A percentile compares a stretch with the other conserved stretches of the same genome.
These are phyloP conservation scores for Colletotrichum limetticola DNA, from an alignment of 2,329 filamentous ascomycete genomes.

Conservation along the genomic window DNA sequence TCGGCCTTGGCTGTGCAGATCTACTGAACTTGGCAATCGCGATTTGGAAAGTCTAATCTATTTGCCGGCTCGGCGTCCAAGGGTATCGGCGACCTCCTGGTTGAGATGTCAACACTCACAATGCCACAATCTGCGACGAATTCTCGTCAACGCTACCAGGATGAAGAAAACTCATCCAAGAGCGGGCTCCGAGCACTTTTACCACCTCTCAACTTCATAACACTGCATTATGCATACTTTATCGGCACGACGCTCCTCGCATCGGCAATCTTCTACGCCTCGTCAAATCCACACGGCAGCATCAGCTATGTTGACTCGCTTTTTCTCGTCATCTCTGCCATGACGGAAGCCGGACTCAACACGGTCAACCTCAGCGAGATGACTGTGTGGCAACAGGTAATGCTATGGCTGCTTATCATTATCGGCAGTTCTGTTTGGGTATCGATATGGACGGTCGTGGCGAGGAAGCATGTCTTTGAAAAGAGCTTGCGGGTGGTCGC, in stretches of 20 bases:
- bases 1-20: background rate
- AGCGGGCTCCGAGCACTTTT: background rate
- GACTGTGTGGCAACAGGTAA: conserved; percentile 75
- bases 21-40: background rate
- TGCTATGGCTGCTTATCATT: conserved; percentile 73
- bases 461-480: conserved; percentile 71
- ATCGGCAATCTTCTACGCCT: conserved; percentile 71
- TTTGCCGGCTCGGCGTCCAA: background rate
- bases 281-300: conserved; percentile 60
- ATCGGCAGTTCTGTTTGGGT: conserved; percentile 76
- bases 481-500: conserved; percentile 66
- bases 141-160: background rate
- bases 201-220: conserved; percentile 68
- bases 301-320: conserved; percentile 73
- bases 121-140: background rate
- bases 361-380: conserved; percentile 72
- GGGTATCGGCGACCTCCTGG: background rate
- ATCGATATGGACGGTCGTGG: conserved; percentile 70
- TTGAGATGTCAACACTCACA: background rate
- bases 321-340: conserved; percentile 73
- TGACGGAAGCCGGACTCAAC: conserved; percentile 76
- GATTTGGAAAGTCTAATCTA: background rate
- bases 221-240: conserved; percentile 76
- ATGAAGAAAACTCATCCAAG: background rate
- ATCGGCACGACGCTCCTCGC: conserved; percentile 63